A percentile compares a stretch with the other conserved stretches of the same genome.
Conservation (phyloP, 179 eudicot species). For the Pouteria campechiana region DNA sequence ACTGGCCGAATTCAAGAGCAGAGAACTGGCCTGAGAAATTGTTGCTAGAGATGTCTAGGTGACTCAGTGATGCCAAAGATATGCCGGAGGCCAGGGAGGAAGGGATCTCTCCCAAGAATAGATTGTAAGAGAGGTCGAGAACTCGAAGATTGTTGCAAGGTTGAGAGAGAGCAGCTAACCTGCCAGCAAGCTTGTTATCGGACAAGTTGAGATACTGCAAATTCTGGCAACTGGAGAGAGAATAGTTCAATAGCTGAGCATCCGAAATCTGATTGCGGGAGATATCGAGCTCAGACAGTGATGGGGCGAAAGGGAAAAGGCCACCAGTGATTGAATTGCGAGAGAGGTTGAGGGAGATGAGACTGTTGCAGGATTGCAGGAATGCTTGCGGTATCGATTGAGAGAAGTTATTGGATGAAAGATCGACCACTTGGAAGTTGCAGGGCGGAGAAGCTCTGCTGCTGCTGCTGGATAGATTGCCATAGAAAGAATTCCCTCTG, state of each 20-base stretch:
- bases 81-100: neutral
- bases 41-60: conserved; percentile 30
- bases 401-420: conserved; percentile 29
- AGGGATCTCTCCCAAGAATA: conserved; percentile 15
- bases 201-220: conserved; percentile 29
- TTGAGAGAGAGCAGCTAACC: conserved; percentile 8
- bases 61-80: conserved; percentile 1
- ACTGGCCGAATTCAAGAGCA: conserved; percentile 19
- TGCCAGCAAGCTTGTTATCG: conserved; percentile 22
- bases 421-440: conserved; percentile 19
- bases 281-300: conserved; percentile 21
- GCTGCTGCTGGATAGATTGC: conserved; percentile 26
- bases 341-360: conserved; percentile 24
- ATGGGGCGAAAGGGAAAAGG: conserved; percentile 15
- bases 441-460: conserved; percentile 9
- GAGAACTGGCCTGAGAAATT: conserved; percentile 24
- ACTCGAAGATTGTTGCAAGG: conserved; percentile 20
- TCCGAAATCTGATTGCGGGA: conserved; percentile 20
- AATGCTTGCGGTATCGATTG: conserved; percentile 13
- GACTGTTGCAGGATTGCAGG: conserved; percentile 10
- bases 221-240: conserved; percentile 28
- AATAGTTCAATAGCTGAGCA: conserved; percentile 8
- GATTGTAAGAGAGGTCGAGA: conserved; percentile 25
- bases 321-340: conserved; percentile 18
- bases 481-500: conserved; percentile 26